A percentile compares a stretch with the other conserved stretches of the same genome.
Evolutionary conservation across 129 eudicot species (phyloP).

Genomic region (Heracleum sosnowskyi): DNA sequence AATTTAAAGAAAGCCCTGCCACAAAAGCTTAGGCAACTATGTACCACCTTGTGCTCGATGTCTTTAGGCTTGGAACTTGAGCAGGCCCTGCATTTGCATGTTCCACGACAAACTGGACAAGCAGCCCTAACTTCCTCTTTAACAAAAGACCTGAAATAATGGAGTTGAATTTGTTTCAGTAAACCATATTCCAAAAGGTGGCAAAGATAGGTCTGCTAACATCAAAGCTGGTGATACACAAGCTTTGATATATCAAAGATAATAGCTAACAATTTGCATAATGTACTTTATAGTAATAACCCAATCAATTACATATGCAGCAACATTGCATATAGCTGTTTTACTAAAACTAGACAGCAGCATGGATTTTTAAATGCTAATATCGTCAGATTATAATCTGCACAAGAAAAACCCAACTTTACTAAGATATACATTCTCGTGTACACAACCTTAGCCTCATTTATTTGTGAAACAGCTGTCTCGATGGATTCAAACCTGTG

Average conservation of each 20-base stretch:
- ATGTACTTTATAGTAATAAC: not conserved
- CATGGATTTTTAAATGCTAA: not conserved
- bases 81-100: constrained; percentile 72
- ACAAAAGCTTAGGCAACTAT: not conserved
- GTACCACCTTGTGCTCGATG: constrained; percentile 38
- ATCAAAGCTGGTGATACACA: not conserved
- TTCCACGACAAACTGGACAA: constrained; percentile 79
- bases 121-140: constrained; percentile 48
- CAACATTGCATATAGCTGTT: not conserved
- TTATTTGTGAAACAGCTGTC: not conserved
- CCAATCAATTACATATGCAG: not conserved
- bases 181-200: not conserved
- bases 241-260: not conserved
- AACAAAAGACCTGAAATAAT: constrained; percentile 47
- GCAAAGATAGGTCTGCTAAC: not conserved
- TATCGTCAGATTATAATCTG: not conserved
- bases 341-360: not conserved
- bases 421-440: not conserved
- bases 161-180: not conserved
- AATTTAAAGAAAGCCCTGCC: not conserved
- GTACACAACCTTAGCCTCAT: not conserved
- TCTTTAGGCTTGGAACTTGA: constrained; percentile 29
- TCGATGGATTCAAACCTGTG: not conserved
- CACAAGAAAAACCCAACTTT: not conserved
- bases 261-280: not conserved